Conservation (phyloP, 768 basidiomycete species). For the Punctularia strigosozonata region DNA sequence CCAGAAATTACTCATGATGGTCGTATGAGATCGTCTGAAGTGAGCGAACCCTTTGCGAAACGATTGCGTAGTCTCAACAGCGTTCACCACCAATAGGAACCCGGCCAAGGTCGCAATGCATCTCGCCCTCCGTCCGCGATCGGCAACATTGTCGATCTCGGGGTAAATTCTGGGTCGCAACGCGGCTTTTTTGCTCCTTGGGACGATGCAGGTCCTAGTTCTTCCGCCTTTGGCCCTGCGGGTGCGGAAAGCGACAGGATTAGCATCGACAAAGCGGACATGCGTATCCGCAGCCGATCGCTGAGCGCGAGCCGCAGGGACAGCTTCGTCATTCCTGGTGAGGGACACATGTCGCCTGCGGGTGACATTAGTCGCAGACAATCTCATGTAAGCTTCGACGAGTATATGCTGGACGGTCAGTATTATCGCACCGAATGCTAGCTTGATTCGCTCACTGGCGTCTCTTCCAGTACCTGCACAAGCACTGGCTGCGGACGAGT, state of each 20-base stretch:
- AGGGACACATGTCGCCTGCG: neutral
- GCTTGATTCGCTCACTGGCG: too few species aligned
- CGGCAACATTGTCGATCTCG: constrained; percentile 34
- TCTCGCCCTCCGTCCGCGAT: constrained; percentile 44
- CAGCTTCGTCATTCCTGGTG: constrained; percentile 34
- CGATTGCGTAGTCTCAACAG: constrained; percentile 1
- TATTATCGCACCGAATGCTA: too few species aligned
- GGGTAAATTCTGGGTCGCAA: constrained; percentile 42
- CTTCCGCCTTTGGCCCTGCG: constrained; percentile 29
- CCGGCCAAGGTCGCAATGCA: constrained; percentile 70
- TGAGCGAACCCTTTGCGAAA: constrained; percentile 13
- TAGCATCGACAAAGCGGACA: constrained; percentile 40
- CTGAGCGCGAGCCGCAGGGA: constrained; percentile 36
- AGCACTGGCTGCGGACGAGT: constrained; percentile 23
- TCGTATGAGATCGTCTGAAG: constrained; percentile 49
- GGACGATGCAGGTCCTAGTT: constrained; percentile 67
- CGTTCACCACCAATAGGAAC: constrained; percentile 39
- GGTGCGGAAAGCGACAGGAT: constrained; percentile 30
- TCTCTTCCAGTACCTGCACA: constrained; percentile 16
- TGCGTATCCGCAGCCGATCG: constrained; percentile 41
- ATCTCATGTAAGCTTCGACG: constrained; percentile 29
- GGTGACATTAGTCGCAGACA: too few species aligned
- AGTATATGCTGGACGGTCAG: constrained; percentile 59
- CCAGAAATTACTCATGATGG: too few species aligned
- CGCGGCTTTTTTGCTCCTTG: constrained; percentile 69